Conservation (phyloP, 169 alveolate genomes). For the Cryptosporidium xiaoi region DNA sequence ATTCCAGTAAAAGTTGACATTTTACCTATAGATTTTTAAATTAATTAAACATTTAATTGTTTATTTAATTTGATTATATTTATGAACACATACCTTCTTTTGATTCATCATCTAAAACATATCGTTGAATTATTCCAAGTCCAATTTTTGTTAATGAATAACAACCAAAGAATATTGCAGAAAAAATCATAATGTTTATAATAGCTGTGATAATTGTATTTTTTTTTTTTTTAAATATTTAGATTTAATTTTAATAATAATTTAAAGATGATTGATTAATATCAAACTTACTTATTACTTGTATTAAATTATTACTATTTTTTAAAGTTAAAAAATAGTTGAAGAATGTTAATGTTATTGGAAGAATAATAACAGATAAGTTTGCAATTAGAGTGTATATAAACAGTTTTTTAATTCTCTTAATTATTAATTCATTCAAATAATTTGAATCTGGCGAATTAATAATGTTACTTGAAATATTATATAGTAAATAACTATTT, state of each 20-base stretch:
- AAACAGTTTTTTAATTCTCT: not conserved
- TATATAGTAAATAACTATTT: too few species aligned
- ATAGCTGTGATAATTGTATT: not conserved
- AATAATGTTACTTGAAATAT: too few species aligned
- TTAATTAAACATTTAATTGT: not conserved
- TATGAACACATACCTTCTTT: slow-evolving; percentile 26
- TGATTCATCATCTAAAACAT: slow-evolving; percentile 19
- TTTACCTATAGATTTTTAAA: slow-evolving; percentile 13
- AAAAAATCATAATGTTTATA: slow-evolving; percentile 2
- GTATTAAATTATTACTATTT: not conserved
- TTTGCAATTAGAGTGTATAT: slow-evolving; percentile 25
- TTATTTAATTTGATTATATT: not conserved
- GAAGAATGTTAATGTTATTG: slow-evolving; percentile 2
- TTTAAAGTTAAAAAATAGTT: not conserved
- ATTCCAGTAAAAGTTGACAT: slow-evolving; percentile 51
- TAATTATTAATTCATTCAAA: not conserved
- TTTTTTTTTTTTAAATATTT: too few species aligned
- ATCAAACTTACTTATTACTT: slow-evolving; percentile 13
- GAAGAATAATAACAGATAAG: slow-evolving; percentile 20
- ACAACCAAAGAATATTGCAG: slow-evolving; percentile 34
- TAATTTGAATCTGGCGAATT: not conserved
- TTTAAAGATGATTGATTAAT: not conserved
- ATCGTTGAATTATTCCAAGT: slow-evolving; percentile 4
- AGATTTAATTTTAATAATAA: not conserved
- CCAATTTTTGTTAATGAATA: slow-evolving; percentile 62